Conservation (phyloP, 352 stramenopile genomes). For the Phytophthora cryptogea region DNA sequence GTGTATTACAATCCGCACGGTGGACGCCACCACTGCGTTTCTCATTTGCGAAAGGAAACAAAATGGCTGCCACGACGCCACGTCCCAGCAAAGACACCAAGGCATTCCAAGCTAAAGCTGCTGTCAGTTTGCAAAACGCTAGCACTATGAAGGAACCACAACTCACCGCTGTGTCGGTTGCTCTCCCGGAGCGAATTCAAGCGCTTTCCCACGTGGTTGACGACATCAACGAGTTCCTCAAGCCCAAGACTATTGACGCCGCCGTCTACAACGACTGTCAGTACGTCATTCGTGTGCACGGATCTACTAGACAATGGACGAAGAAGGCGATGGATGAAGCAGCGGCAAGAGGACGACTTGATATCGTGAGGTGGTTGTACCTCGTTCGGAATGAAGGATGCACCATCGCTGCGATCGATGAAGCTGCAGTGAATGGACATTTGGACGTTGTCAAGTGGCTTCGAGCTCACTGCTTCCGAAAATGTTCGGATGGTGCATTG, state of each 20-base stretch:
- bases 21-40: not conserved
- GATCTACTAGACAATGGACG: slow-evolving; percentile 24
- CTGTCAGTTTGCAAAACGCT: not conserved
- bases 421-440: slow-evolving; percentile 24
- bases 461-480: slow-evolving; percentile 16
- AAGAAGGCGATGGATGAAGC: slow-evolving; percentile 25
- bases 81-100: slow-evolving; percentile 1
- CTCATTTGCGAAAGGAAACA: slow-evolving; percentile 1
- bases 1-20: not conserved
- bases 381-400: slow-evolving; percentile 30
- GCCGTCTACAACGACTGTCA: slow-evolving; percentile 33
- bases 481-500: slow-evolving; percentile 29
- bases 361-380: slow-evolving; percentile 29
- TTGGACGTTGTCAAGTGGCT: slow-evolving; percentile 32
- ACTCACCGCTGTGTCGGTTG: slow-evolving; percentile 1
- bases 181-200: not conserved
- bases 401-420: slow-evolving; percentile 25
- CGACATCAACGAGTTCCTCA: slow-evolving; percentile 7
- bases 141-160: not conserved
- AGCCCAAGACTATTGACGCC: slow-evolving; percentile 25
- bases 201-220: slow-evolving; percentile 2
- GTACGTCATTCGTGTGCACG: slow-evolving; percentile 12
- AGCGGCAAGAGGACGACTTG: slow-evolving; percentile 23
- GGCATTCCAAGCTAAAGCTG: not conserved
- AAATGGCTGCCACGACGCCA: not conserved